These are phyloP conservation scores for Castanea sativa DNA, from an alignment of 306 rosid genomes.

Conservation along the genomic window DNA sequence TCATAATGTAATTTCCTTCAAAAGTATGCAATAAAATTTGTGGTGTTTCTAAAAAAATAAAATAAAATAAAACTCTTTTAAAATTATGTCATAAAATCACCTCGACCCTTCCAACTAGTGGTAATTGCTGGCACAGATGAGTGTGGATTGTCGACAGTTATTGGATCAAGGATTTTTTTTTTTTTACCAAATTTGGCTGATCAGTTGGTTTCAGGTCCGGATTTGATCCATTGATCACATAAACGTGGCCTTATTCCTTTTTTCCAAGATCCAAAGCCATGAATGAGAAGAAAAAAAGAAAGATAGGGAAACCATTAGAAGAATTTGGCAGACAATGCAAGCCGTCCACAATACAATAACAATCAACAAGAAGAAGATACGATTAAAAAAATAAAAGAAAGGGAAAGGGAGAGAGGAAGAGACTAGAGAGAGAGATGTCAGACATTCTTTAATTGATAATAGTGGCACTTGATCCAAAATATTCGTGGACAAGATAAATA, in stretches of 20 bases:
- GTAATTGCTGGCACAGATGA: no score
- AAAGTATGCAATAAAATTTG: no score
- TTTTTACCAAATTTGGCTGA: not conserved
- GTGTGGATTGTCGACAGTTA: not conserved
- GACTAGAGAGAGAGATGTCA: not conserved
- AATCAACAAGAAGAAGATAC: constrained; percentile 20
- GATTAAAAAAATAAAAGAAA: constrained; percentile 8
- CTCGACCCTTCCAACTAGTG: no score
- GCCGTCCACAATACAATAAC: constrained; percentile 28
- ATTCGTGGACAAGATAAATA: constrained; percentile 31
- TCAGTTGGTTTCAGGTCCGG: not conserved
- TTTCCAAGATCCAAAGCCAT: not conserved
- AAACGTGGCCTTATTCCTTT: not conserved
- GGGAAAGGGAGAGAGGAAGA: not conserved
- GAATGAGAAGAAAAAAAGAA: not conserved
- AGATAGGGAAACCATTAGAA: constrained; percentile 9
- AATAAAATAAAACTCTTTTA: no score
- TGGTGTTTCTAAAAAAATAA: no score
- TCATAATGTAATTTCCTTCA: no score
- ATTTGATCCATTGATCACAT: not conserved
- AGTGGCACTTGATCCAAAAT: constrained; percentile 27
- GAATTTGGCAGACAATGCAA: not conserved
- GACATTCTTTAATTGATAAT: constrained; percentile 9
- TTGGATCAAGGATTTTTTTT: no score
- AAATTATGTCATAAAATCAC: no score